Percentiles rank a stretch among this genome's conserved stretches.
Evolutionary conservation across 1,139 yeast genomes (phyloP).

Genomic region (Geotrichum histeridarum): DNA sequence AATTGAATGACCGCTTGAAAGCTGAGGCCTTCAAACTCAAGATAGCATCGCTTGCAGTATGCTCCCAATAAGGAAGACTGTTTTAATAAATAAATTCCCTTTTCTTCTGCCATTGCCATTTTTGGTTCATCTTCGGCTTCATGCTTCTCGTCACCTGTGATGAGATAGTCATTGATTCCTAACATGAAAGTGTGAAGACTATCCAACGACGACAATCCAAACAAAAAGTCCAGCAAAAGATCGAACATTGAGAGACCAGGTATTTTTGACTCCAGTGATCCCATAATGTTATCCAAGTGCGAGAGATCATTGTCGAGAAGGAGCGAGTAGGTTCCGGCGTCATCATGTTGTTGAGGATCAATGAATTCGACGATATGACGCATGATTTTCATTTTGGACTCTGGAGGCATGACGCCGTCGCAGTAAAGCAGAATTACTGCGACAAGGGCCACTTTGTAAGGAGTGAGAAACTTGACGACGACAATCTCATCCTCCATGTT

Average conservation of each 20-base stretch:
- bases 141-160: constrained; percentile 14
- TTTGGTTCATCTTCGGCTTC: constrained; percentile 11
- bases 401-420: constrained; percentile 22
- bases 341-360: constrained; percentile 21
- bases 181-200: constrained; percentile 21
- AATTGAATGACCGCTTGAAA: constrained; percentile 54
- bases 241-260: constrained; percentile 12
- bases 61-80: constrained; percentile 38
- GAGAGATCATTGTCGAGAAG: constrained; percentile 13
- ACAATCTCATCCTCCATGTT: constrained; percentile 13
- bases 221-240: constrained; percentile 20
- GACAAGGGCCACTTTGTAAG: constrained; percentile 29
- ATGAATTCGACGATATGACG: constrained; percentile 25
- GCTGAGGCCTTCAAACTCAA: constrained; percentile 50
- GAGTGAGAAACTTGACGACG: constrained; percentile 26
- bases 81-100: constrained; percentile 1
- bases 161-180: constrained; percentile 10
- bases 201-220: constrained; percentile 22
- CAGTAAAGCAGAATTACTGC: constrained; percentile 27
- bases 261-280: background rate
- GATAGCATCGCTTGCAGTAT: constrained; percentile 42
- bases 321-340: background rate
- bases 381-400: constrained; percentile 24
- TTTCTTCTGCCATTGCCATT: background rate
- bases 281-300: constrained; percentile 9